Evolutionary conservation across 305 asterid genomes (phyloP).

Genomic region (Solanum chacoense): DNA sequence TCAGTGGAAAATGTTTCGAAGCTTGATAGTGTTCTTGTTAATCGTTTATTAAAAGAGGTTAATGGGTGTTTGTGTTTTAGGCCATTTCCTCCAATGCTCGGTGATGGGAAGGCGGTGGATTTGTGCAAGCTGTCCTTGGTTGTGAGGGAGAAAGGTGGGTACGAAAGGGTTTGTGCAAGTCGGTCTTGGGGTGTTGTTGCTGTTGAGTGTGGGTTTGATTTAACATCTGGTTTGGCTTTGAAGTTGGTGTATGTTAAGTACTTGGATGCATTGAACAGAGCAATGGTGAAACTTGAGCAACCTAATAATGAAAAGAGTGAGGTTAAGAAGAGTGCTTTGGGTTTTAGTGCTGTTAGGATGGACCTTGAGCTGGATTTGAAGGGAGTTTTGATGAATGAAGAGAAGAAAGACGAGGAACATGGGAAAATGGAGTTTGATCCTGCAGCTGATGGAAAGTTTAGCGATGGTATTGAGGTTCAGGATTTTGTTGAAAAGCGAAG

Average conservation of each 20-base stretch:
- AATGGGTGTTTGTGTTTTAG: constrained; percentile 20
- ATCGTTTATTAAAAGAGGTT: constrained; percentile 18
- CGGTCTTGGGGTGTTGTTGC: constrained; percentile 43
- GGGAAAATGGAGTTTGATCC: constrained; percentile 7
- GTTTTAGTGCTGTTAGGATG: constrained; percentile 22
- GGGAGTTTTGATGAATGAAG: constrained; percentile 28
- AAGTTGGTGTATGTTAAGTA: constrained; percentile 52
- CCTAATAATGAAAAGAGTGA: constrained; percentile 4
- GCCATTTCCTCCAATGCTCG: constrained; percentile 51
- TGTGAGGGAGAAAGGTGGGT: constrained; percentile 47
- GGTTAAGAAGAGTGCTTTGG: neutral
- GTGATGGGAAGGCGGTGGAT: constrained; percentile 46
- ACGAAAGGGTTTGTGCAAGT: constrained; percentile 19
- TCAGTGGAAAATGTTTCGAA: constrained; percentile 5
- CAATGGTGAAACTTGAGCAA: constrained; percentile 24
- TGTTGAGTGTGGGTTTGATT: constrained; percentile 39
- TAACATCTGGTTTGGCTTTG: constrained; percentile 25
- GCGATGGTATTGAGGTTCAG: constrained; percentile 8
- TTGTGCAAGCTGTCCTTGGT: constrained; percentile 33
- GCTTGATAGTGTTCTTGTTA: neutral
- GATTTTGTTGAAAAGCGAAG: constrained; percentile 4
- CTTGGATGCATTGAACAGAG: constrained; percentile 30
- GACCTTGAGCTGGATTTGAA: constrained; percentile 41
- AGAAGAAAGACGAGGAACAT: constrained; percentile 18
- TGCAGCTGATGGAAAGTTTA: neutral